Evolutionary conservation across 345 rosid genomes (phyloP), one percentile per base, ranked within the genome.

Genomic region (Sonneratia alba): DNA sequence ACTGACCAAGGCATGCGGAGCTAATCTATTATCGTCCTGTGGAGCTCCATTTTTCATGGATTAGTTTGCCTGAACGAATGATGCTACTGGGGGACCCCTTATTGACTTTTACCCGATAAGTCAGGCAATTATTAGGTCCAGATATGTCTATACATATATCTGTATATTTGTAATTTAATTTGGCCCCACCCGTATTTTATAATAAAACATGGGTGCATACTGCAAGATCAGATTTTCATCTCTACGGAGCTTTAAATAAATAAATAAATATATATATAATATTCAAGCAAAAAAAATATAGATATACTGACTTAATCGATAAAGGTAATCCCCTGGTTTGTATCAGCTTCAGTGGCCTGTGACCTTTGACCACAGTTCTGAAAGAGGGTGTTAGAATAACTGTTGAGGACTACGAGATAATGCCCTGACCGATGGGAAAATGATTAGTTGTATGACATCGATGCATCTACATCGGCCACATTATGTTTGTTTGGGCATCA

Each of bases 1-100:
- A 64, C 66, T 57, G 68, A 62, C n/a, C 74, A 45, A 66, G 73
- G 73, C 74, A 66, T 72, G 75, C 75, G 59, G 43, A 63, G n/a
- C 13, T 62, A 42, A 68, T 32, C 37, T n/a, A 48, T 48, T 45
- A 68, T 15, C 45, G 14, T 72, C 69, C 70, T 72, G 69, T 64
- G 36, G 68, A 66, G 40, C 18, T 68, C 49, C 22, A 45, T 37
- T 45, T 27, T 37, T 22, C 36, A 22, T n/a, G 32, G 49, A 67
- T 27, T 34, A 62, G 12, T 62, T 62, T 62, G 66, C 27, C 66
- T 62, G 37, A 34, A 62, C 10, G 37, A 62, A 62, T 62, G 66
- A 62, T 62, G 66, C 66, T 62, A 36, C 38, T 62, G 7, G 12
- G 37, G 32, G 66, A 36, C 51, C 12, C 13, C 6, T 10, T 12